phyloP scores from a whole-genome alignment of 192 early-diverging fungal species.

The Rhizoclosmatium globosum region DNA sequence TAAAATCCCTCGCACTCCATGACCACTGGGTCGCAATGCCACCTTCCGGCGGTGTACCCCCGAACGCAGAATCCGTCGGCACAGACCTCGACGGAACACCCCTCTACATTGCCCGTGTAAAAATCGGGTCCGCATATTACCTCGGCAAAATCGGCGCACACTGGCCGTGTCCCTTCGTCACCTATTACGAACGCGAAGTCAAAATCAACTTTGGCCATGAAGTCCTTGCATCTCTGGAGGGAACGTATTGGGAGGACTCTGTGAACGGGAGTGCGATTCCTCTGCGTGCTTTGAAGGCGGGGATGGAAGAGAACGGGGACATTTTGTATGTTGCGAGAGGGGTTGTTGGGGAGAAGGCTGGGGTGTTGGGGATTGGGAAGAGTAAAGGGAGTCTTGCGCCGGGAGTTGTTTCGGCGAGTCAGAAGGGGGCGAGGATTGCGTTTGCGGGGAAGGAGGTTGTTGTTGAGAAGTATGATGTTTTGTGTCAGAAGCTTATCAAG shows the following conservation, averaged over 20 bases:
- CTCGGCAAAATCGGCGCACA: constrained; percentile 18
- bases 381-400: constrained; percentile 5
- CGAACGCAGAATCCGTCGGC: constrained; percentile 19
- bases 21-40: constrained; percentile 9
- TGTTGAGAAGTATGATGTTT: constrained; percentile 21
- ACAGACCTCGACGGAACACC: constrained; percentile 17
- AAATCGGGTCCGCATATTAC: constrained; percentile 23
- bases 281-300: constrained; percentile 4
- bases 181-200: constrained; percentile 30
- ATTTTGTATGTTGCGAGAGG: constrained; percentile 25
- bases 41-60: constrained; percentile 16
- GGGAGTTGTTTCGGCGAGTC: constrained; percentile 8
- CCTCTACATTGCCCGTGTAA: constrained; percentile 35
- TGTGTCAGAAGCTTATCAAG: not conserved
- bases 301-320: constrained; percentile 25
- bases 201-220: constrained; percentile 32
- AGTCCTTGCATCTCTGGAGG: constrained; percentile 1
- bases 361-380: constrained; percentile 10
- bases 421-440: not conserved
- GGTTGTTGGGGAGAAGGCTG: constrained; percentile 17
- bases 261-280: constrained; percentile 10
- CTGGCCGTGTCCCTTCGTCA: constrained; percentile 7
- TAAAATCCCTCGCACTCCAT: constrained; percentile 3
- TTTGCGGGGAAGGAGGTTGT: constrained; percentile 13
- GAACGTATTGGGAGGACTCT: not conserved